Evolutionary conservation across 441 rosid species (phyloP).

Genomic region (Syzygium syzygioides): DNA sequence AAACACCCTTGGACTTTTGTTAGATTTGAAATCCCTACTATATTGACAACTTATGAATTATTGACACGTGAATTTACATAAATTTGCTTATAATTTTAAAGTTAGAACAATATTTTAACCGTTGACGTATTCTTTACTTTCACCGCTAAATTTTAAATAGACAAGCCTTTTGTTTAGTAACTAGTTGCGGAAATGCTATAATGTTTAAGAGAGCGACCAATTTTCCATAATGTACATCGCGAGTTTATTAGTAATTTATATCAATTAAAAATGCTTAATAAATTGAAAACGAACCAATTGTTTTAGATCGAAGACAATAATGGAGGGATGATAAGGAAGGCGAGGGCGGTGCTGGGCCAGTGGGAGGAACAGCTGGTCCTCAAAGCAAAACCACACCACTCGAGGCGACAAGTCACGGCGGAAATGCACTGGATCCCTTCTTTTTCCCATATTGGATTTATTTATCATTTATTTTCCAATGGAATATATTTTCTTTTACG

Average conservation of each 20-base stretch:
- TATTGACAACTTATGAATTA: rapidly evolving
- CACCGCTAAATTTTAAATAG: no score
- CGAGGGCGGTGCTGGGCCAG: neutral
- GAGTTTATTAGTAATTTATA: neutral
- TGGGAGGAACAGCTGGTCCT: neutral
- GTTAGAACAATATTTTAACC: no score
- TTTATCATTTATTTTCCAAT: neutral
- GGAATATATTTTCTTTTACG: neutral
- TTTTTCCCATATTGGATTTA: neutral
- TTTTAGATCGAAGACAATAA: neutral
- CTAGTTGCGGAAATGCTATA: neutral
- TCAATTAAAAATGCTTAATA: neutral
- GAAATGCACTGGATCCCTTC: neutral
- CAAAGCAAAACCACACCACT: neutral
- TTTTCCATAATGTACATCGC: rapidly evolving
- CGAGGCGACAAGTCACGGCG: neutral
- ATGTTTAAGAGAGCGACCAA: neutral
- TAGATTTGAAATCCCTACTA: rapidly evolving
- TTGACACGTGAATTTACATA: neutral
- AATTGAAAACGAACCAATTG: neutral
- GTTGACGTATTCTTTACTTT: no score
- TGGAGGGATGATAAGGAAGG: neutral
- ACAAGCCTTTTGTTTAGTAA: neutral
- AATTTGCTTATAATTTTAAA: neutral
- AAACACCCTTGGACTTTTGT: neutral